phyloP scores from a whole-genome alignment of 768 basidiomycete genomes.

The Punctularia strigosozonata region DNA sequence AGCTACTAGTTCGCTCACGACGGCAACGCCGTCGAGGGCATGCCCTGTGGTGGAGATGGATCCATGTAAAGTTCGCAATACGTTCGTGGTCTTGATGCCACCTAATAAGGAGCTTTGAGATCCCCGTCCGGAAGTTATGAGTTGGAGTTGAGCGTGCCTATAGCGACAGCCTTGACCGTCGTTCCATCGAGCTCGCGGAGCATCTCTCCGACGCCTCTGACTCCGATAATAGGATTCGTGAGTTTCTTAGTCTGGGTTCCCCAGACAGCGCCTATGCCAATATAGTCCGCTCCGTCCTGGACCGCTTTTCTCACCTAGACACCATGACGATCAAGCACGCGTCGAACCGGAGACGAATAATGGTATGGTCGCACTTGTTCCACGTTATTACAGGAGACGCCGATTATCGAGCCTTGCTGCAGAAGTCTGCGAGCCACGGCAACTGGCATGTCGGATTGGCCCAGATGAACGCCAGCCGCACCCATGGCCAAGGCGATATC shows the following conservation, averaged over 20 bases:
- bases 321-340: no score
- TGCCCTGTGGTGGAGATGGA: constrained; percentile 46
- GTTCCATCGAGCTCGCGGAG: constrained; percentile 55
- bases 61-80: constrained; percentile 66
- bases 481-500: constrained; percentile 76
- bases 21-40: constrained; percentile 69
- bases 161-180: constrained; percentile 63
- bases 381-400: constrained; percentile 64
- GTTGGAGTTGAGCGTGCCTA: constrained; percentile 41
- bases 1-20: constrained; percentile 79
- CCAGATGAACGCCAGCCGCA: constrained; percentile 78
- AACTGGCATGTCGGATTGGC: constrained; percentile 79
- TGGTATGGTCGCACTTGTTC: no score
- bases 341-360: no score
- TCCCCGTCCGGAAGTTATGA: not conserved
- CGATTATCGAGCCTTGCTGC: constrained; percentile 60
- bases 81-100: constrained; percentile 74
- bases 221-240: constrained; percentile 52
- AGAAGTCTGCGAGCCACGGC: constrained; percentile 54
- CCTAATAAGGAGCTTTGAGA: constrained; percentile 31
- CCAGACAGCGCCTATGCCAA: constrained; percentile 84
- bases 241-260: constrained; percentile 71
- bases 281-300: constrained; percentile 62
- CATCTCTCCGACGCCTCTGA: constrained; percentile 58
- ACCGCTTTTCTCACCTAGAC: constrained; percentile 48